Base-by-base conservation (phyloP, 2,329 filamentous ascomycete genomes). In the Geosmithia flava region DNA sequence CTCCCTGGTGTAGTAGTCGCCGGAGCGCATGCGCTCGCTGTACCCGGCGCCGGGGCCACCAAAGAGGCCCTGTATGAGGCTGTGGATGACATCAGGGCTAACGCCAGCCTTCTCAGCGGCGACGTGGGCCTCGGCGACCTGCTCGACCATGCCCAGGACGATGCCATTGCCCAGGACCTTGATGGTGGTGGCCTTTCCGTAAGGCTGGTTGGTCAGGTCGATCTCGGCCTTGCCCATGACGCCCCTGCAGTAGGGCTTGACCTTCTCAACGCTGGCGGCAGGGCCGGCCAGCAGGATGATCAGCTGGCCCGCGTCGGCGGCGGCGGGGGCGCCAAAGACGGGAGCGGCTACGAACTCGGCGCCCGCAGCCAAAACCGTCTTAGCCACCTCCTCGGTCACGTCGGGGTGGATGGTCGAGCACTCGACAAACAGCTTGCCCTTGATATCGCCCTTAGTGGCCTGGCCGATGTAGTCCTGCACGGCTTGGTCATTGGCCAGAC, bases 81-180 rank as follows among this genome's bases (percentile, higher is more conserved):
- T 63, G 61, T 90, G 81, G 51, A 95, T 65, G 39, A 81, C 77
- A 1, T 81, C 77, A 0, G 73, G 74, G 2, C 87, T 87, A 2
- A 95, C 68, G 0, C 88, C 88, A 0, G 77, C 75, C 64, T 90
- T 91, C 64, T 95, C 88, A 5, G 87, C 87, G 6, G 89, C 66
- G 1, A 84, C 79, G 59, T 91, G 77, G 6, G 82, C 85, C 67
- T 95, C 87, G 1, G 85, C 80, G 3, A 95, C 68, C 47, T 86
- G 76, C 59, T 89, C 83, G 20, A 90, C 77, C 76, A 90, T 90
- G 67, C 86, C 85, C 41, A 94, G 62, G 56, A 95, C 75, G 61
- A 95, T 90, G 0, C 85, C 87, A 64, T 95, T 95, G 49, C 90
- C 89, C 10, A 95, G 75, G 19, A 95, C 71, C 66, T 95, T 93